Conservation (phyloP, 805 yeast genomes). For the Teunomyces aglyptinius region DNA sequence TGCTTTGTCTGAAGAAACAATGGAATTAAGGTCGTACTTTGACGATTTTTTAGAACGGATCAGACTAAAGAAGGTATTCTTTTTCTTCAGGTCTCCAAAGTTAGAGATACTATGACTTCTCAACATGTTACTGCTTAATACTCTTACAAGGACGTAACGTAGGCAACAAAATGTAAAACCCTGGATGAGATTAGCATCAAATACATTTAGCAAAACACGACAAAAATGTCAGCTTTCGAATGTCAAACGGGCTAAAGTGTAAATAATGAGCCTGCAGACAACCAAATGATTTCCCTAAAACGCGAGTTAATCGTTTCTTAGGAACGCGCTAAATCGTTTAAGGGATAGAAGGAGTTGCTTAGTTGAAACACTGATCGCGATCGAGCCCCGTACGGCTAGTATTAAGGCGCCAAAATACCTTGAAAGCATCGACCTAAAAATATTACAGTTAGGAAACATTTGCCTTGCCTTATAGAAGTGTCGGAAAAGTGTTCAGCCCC, state of each 20-base stretch:
- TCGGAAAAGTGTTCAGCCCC: too few relatives aligned
- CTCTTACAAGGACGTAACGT: not conserved
- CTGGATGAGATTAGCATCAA: not conserved
- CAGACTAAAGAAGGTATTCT: conserved; percentile 13
- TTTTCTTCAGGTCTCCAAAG: conserved; percentile 17
- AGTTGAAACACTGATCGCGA: not conserved
- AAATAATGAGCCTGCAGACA: not conserved
- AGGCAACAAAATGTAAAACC: not conserved
- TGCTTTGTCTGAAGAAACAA: not conserved
- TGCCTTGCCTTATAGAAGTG: too few relatives aligned
- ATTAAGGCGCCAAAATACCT: not conserved
- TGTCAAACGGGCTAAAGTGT: not conserved
- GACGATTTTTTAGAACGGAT: conserved; percentile 15
- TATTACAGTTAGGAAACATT: too few relatives aligned
- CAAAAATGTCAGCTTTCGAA: not conserved
- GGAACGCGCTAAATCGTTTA: not conserved
- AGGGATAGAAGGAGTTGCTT: not conserved
- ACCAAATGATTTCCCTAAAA: not conserved
- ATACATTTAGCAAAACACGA: not conserved
- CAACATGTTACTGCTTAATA: conserved; percentile 15
- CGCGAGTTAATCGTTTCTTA: not conserved
- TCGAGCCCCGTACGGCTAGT: not conserved
- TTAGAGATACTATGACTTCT: conserved; percentile 27
- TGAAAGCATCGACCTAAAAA: too few relatives aligned
- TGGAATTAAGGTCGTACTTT: conserved; percentile 4